A percentile compares a stretch with the other conserved stretches of the same genome.
These are phyloP conservation scores for Pyrenophora teres DNA, from an alignment of 2,329 filamentous ascomycete genomes.

Conservation along the genomic window DNA sequence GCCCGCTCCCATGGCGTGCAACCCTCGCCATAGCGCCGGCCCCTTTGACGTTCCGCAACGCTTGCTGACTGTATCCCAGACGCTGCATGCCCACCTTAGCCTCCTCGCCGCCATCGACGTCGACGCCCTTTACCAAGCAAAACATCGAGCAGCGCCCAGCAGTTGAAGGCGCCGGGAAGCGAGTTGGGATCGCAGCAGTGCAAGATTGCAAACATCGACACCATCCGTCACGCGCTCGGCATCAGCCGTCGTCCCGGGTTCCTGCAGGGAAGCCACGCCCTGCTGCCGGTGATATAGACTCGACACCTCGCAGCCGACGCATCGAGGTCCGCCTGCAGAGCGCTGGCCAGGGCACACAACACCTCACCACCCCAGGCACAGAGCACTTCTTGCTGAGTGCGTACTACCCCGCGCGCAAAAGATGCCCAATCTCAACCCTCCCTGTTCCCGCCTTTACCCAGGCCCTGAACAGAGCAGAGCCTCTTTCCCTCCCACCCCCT, in stretches of 20 bases:
- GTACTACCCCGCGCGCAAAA: slow-evolving; percentile 36
- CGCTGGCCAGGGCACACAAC: slow-evolving; percentile 33
- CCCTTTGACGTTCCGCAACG: slow-evolving; percentile 34
- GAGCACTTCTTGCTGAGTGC: slow-evolving; percentile 37
- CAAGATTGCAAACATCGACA: not conserved
- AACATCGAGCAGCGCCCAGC: not conserved
- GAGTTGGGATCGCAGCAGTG: slow-evolving; percentile 1
- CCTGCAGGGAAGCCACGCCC: slow-evolving; percentile 27
- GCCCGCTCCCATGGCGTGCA: slow-evolving; percentile 42
- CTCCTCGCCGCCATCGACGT: slow-evolving; percentile 17
- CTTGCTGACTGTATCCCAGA: slow-evolving; percentile 40
- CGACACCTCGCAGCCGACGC: slow-evolving; percentile 34
- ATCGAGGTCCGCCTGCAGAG: slow-evolving; percentile 40
- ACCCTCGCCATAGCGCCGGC: slow-evolving; percentile 37
- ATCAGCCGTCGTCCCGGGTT: slow-evolving; percentile 16
- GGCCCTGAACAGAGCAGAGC: too few relatives aligned
- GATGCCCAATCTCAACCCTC: slow-evolving; percentile 9
- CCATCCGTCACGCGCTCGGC: slow-evolving; percentile 28
- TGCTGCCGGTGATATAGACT: slow-evolving; percentile 27
- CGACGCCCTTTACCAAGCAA: too few relatives aligned
- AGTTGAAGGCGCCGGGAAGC: slow-evolving; percentile 10
- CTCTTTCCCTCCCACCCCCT: slow-evolving; percentile 1
- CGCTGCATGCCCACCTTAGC: slow-evolving; percentile 25
- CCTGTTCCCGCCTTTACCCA: slow-evolving; percentile 9
- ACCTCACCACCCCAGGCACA: slow-evolving; percentile 4